Base-by-base conservation (phyloP, 805 yeast species). In the Crinitomyces ghanaensis region DNA sequence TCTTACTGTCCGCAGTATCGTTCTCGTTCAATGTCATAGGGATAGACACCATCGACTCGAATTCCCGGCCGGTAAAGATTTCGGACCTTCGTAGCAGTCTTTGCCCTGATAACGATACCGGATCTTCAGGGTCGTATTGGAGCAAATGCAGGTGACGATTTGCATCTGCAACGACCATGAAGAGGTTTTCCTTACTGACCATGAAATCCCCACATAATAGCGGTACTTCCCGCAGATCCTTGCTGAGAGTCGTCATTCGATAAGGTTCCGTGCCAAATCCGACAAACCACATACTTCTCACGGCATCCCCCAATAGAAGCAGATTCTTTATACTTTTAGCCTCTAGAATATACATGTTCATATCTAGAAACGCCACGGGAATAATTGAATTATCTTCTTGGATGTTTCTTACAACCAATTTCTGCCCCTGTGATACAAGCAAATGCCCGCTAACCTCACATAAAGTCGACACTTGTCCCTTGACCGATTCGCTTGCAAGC, bases 231-330 rank as follows among this genome's bases (percentile, higher is more conserved):
- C 70, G 65, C 14, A 70, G 63, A 51, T 86, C 94, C 50, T 78
- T 81, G 6, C 93, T 86, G 33, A 91, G 54, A 37, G 69, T 55
- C 12, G 84, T 63, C 76, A 88, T 74, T 42, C 95, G 62, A 53
- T 82, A 86, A 1, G 99, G 99, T 48, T 88, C 95, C 2, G 93
- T 88, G 53, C 85, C 94, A 57, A 85, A 86, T 1, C 96, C 96
- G 19, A 77, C 74, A 36, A 91, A 63, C 63, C 85, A 74, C 3
- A 83, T 64, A 44, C 85, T 72, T 45, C 81, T 78, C 56, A 74
- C 65, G 0, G 82, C 62, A 54, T 91, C 98, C 13, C 93, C 93
- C 12, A 85, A 56, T 2, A 85, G 47, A n/a, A 88, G 52, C 46
- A 88, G 59, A 52, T 86, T 83, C 25, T 93, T 86, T 51, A 84